These are phyloP conservation scores for Leucoagaricus sp. DNA, from an alignment of 1,284 basidiomycete species.

Conservation along the genomic window DNA sequence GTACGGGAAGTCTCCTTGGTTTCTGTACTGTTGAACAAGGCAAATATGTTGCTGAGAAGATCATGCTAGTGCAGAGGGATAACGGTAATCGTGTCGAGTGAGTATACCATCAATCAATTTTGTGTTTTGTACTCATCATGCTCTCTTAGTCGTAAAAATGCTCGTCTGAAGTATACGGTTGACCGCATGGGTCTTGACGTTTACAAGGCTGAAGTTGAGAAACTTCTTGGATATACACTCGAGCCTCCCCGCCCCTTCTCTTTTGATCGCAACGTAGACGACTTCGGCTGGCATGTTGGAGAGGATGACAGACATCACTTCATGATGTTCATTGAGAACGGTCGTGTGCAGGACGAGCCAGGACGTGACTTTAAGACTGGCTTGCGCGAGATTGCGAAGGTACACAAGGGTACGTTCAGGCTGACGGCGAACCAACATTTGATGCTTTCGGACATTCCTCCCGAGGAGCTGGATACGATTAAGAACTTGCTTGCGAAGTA, in stretches of 20 bases:
- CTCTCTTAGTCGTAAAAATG: conserved; percentile 70
- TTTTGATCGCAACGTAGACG: conserved; percentile 92
- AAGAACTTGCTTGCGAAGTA: conserved; percentile 84
- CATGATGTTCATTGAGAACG: conserved; percentile 97
- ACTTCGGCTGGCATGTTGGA: conserved; percentile 92
- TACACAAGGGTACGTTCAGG: conserved; percentile 93
- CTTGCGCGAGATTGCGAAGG: conserved; percentile 88
- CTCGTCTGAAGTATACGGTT: conserved; percentile 95
- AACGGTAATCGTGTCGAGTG: conserved; percentile 93
- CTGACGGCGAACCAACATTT: conserved; percentile 96
- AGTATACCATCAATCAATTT: conserved; percentile 30
- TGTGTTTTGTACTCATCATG: conserved; percentile 2
- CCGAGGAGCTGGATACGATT: conserved; percentile 75
- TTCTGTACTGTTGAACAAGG: conserved; percentile 93
- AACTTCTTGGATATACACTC: conserved; percentile 82
- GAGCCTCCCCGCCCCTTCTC: conserved; percentile 74
- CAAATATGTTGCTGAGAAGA: conserved; percentile 84
- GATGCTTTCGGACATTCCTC: conserved; percentile 82
- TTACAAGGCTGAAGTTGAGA: conserved; percentile 92
- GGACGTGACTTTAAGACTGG: conserved; percentile 92
- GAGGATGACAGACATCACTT: conserved; percentile 91
- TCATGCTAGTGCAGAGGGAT: conserved; percentile 95
- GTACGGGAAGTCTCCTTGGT: conserved; percentile 86
- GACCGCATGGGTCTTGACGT: conserved; percentile 88
- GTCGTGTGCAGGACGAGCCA: conserved; percentile 92